Percentiles rank a stretch among this genome's conserved stretches.
Evolutionary conservation across 495 filamentous ascomycete genomes (phyloP).

Genomic region (Podospora bellae-mahoneyi): DNA sequence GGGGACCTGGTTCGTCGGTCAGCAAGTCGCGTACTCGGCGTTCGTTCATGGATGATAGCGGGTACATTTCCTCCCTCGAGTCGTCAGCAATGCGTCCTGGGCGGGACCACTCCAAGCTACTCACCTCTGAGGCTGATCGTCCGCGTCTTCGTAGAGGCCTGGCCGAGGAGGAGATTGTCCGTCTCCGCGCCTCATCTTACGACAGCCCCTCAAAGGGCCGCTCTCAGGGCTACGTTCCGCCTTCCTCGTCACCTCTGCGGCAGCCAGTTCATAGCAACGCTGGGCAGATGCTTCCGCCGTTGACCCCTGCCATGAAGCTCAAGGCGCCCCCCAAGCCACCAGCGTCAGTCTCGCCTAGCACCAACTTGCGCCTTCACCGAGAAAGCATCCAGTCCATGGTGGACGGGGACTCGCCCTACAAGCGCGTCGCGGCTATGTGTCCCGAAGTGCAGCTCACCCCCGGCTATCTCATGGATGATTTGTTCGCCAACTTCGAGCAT

Average conservation of each 20-base stretch:
- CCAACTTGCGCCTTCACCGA: slow-evolving; percentile 88
- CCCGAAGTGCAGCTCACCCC: slow-evolving; percentile 68
- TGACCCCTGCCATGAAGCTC: slow-evolving; percentile 85
- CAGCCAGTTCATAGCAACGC: slow-evolving; percentile 43
- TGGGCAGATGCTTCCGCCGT: slow-evolving; percentile 67
- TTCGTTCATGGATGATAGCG: slow-evolving; percentile 81
- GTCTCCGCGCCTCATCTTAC: slow-evolving; percentile 86
- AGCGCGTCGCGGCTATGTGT: slow-evolving; percentile 60
- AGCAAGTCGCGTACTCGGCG: slow-evolving; percentile 61
- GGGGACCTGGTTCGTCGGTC: slow-evolving; percentile 56
- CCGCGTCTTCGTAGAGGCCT: slow-evolving; percentile 81
- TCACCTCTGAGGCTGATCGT: slow-evolving; percentile 72
- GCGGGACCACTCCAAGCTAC: slow-evolving; percentile 54
- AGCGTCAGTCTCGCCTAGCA: slow-evolving; percentile 87
- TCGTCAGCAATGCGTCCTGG: slow-evolving; percentile 80
- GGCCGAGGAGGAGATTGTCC: slow-evolving; percentile 90
- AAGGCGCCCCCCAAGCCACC: slow-evolving; percentile 78
- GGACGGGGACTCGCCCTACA: slow-evolving; percentile 67
- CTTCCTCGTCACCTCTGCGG: slow-evolving; percentile 60
- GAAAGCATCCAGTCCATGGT: slow-evolving; percentile 82
- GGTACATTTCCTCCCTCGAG: slow-evolving; percentile 96
- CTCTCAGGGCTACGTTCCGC: slow-evolving; percentile 45
- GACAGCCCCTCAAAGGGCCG: slow-evolving; percentile 78
- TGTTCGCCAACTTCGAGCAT: slow-evolving; percentile 43
- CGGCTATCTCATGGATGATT: slow-evolving; percentile 60